A percentile compares a stretch with the other conserved stretches of the same genome.
phyloP scores from a whole-genome alignment of 768 basidiomycete species.

The Serpula lacrymans region DNA sequence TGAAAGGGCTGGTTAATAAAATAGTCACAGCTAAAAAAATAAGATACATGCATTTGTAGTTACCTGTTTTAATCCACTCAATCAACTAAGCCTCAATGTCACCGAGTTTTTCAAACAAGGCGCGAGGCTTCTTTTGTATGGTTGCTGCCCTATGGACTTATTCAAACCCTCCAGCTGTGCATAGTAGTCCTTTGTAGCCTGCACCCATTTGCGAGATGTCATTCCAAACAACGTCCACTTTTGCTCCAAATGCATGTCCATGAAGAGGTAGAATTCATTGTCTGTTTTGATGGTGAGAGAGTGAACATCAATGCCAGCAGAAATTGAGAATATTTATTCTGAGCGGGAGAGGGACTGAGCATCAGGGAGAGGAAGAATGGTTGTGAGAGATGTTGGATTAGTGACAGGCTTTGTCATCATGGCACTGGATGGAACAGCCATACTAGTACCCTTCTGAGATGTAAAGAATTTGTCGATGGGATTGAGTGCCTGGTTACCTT shows the following conservation, averaged over 20 bases:
- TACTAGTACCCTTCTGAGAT: too few species aligned
- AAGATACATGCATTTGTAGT: too few species aligned
- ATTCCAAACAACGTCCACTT: conserved; percentile 16
- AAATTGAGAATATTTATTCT: neutral
- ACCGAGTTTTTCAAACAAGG: conserved; percentile 8
- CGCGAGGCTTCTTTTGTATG: conserved; percentile 10
- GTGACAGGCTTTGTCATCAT: too few species aligned
- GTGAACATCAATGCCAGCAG: conserved; percentile 2
- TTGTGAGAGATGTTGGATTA: too few species aligned
- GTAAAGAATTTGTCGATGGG: too few species aligned
- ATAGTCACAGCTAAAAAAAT: too few species aligned
- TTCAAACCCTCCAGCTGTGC: conserved; percentile 1
- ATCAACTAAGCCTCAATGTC: conserved; percentile 9
- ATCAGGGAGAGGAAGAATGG: too few species aligned
- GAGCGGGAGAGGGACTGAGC: too few species aligned
- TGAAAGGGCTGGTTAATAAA: too few species aligned
- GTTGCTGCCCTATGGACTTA: neutral
- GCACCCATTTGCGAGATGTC: conserved; percentile 12
- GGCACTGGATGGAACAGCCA: too few species aligned
- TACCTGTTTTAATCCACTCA: conserved; percentile 1
- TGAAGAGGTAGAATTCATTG: conserved; percentile 16
- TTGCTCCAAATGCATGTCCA: conserved; percentile 14
- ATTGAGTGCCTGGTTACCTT: too few species aligned
- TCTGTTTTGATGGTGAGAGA: conserved; percentile 2
- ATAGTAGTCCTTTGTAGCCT: conserved; percentile 11